Conservation (phyloP, 2,329 filamentous ascomycete species). For the Orbilia quercus region DNA sequence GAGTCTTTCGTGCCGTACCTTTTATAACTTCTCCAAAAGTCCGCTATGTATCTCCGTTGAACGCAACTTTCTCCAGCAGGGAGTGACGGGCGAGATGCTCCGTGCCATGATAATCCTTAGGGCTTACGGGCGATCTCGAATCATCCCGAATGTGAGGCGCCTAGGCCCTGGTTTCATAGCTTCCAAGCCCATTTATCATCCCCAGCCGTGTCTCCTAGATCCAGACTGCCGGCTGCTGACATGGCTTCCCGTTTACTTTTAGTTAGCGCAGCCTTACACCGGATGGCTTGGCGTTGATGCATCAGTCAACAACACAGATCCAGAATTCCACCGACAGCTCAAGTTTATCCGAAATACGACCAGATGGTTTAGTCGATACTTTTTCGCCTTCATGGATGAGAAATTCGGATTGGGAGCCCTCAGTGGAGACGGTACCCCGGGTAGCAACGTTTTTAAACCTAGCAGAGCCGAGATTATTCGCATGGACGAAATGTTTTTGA, state of each 20-base stretch:
- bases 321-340: conserved; percentile 15
- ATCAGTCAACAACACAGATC: conserved; percentile 35
- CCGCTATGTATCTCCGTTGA: conserved; percentile 2
- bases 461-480: conserved; percentile 8
- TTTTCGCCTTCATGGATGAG: conserved; percentile 1
- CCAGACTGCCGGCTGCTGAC: too few relatives aligned
- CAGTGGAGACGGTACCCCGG: not conserved
- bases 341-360: conserved; percentile 5
- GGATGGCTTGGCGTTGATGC: not conserved
- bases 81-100: conserved; percentile 9
- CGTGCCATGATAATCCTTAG: conserved; percentile 11
- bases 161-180: too few relatives aligned
- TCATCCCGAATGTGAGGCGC: not conserved
- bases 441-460: conserved; percentile 10
- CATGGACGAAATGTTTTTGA: conserved; percentile 9
- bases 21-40: conserved; percentile 19
- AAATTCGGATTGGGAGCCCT: conserved; percentile 4
- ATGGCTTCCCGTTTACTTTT: not conserved
- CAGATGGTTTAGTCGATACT: conserved; percentile 25
- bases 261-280: not conserved
- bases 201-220: too few relatives aligned
- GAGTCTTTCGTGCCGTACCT: conserved; percentile 7
- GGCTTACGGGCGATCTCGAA: conserved; percentile 7
- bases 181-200: too few relatives aligned
- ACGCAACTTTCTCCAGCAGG: not conserved